Evolutionary conservation across 257 asterid species (phyloP), one percentile per base, ranked within the genome.

Genomic region (Solanum habrochaites): DNA sequence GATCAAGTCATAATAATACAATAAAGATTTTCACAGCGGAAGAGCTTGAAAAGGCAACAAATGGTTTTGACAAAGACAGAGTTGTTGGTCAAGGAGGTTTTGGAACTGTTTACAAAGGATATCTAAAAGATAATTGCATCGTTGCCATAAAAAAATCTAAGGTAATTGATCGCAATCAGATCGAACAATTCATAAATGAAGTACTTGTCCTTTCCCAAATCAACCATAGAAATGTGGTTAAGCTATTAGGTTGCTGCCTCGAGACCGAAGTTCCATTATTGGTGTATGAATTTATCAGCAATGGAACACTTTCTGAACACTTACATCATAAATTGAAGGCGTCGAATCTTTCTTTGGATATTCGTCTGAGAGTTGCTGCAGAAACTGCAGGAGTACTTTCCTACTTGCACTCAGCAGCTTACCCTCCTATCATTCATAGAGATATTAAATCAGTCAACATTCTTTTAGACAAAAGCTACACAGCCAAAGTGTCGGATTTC

Each of bases 361-460:
- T 31, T 21, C 90, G 90, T 4, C 71, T 92, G 4, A 87, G 86
- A 70, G 85, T 92, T 64, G 93, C 93, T 7, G 9, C 87, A 42
- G 91, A 90, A 66, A 60, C 88, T 8, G 91, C 92, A 0, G 47
- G 88, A 12, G 91, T 92, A 80, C 89, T 92, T 39, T 80, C 89
- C 1, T 90, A 89, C 40, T 29, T 92, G 20, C 94, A 92, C 87
- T 92, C 86, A 8, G 35, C 86, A 0, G 88, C 93, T 67, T 88
- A 91, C 4, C 84, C 90, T 67, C 92, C 92, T 39, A 92, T 92
- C 62, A 90, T 90, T 45, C 94, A 92, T 52, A 80, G 92, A 78
- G 93, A 89, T 69, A 88, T 91, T 11, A 91, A 92, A 74, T 85
- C 91, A 2, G 87, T 81, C 1, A 92, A 92, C 39, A 91, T 92